These are phyloP conservation scores for Bacidia rubella DNA, from an alignment of 495 filamentous ascomycete genomes.

Conservation along the genomic window DNA sequence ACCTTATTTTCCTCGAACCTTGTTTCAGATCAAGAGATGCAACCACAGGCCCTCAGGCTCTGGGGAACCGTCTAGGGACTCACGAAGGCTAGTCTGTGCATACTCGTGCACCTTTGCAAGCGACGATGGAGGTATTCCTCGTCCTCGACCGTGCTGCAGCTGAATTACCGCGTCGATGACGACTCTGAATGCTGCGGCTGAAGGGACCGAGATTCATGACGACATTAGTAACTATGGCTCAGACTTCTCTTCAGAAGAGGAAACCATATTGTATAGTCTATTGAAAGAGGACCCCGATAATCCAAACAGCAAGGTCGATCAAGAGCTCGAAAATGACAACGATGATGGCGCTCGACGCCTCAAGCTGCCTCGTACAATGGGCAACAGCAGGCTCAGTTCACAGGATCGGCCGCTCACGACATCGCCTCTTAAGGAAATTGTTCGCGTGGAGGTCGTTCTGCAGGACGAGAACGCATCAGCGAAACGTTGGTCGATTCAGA, in stretches of 20 bases:
- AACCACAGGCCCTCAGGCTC: too few relatives aligned
- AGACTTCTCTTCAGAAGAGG: constrained; percentile 53
- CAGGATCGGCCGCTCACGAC: neutral
- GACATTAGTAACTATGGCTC: constrained; percentile 56
- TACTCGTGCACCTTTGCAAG: too few relatives aligned
- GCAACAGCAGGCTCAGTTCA: constrained; percentile 23
- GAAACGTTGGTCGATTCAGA: neutral
- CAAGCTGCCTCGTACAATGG: neutral
- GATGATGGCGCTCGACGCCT: constrained; percentile 17
- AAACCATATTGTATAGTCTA: constrained; percentile 34
- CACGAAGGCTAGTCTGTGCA: too few relatives aligned
- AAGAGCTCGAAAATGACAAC: neutral
- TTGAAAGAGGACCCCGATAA: constrained; percentile 17
- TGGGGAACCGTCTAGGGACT: too few relatives aligned
- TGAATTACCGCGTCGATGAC: too few relatives aligned
- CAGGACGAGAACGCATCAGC: constrained; percentile 27
- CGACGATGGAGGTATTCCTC: too few relatives aligned
- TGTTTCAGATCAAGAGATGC: too few relatives aligned
- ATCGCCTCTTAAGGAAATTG: neutral
- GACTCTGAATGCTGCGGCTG: too few relatives aligned
- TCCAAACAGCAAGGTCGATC: constrained; percentile 4
- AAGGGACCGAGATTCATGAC: constrained; percentile 11
- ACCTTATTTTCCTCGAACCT: too few relatives aligned
- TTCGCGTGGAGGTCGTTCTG: neutral
- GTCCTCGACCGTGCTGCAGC: too few relatives aligned